A percentile compares a stretch with the other conserved stretches of the same genome.
Evolutionary conservation across 768 basidiomycete species (phyloP).

Genomic region (Amanita muscaria): DNA sequence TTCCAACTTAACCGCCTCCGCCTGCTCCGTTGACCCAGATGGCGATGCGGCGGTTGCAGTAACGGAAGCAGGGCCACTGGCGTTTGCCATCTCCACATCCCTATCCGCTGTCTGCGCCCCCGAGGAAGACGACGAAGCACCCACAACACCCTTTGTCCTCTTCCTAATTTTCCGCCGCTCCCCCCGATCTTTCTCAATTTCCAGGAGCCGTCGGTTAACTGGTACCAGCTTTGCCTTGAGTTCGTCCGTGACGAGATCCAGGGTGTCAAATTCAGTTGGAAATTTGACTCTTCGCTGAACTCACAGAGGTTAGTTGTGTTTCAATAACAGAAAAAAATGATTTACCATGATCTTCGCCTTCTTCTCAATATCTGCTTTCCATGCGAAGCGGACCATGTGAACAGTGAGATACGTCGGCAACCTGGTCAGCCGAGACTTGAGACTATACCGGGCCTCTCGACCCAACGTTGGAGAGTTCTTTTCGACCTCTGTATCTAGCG

Average conservation of each 20-base stretch:
- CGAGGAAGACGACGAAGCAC: slow-evolving; percentile 17
- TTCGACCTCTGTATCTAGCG: slow-evolving; percentile 78
- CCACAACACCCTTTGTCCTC: slow-evolving; percentile 46
- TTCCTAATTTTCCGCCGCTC: slow-evolving; percentile 80
- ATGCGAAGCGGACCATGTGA: slow-evolving; percentile 95
- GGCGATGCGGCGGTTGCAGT: slow-evolving; percentile 14
- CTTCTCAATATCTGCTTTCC: slow-evolving; percentile 83
- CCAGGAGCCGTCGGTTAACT: slow-evolving; percentile 62
- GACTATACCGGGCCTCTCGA: slow-evolving; percentile 74
- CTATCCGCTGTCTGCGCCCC: slow-evolving; percentile 16
- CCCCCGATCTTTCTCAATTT: slow-evolving; percentile 72
- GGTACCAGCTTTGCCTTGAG: slow-evolving; percentile 65
- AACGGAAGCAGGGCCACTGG: slow-evolving; percentile 14
- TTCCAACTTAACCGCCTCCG: slow-evolving; percentile 41
- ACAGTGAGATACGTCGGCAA: slow-evolving; percentile 81
- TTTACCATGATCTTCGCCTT: slow-evolving; percentile 95
- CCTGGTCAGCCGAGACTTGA: slow-evolving; percentile 72
- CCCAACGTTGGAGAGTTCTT: slow-evolving; percentile 77
- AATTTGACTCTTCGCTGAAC: slow-evolving; percentile 85
- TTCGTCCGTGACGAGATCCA: slow-evolving; percentile 76
- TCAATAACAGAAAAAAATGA: not conserved
- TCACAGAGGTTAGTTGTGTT: not conserved
- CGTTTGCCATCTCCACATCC: slow-evolving; percentile 15
- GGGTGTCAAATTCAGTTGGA: slow-evolving; percentile 76
- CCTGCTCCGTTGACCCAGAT: slow-evolving; percentile 18